A percentile compares a stretch with the other conserved stretches of the same genome.
Conservation (phyloP, 129 eudicot species). For the Chrysanthemum seticuspe region DNA sequence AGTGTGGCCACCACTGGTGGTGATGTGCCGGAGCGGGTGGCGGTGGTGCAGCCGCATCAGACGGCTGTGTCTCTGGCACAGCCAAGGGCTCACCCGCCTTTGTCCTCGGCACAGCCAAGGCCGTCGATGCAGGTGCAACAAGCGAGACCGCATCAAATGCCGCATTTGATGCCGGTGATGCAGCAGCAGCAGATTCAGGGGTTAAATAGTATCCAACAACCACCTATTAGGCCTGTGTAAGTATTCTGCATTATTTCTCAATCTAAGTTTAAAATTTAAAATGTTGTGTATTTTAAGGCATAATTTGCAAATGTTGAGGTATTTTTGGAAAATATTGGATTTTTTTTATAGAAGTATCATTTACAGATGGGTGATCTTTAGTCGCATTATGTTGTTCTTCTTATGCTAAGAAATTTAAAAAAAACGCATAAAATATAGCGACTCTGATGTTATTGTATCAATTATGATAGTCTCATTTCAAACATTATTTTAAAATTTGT, state of each 20-base stretch:
- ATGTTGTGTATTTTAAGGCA: neutral
- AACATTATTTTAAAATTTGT: neutral
- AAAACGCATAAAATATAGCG: too few species aligned
- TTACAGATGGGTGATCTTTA: conserved; percentile 1
- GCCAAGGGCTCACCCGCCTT: conserved; percentile 20
- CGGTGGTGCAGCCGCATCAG: conserved; percentile 30
- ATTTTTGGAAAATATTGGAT: neutral
- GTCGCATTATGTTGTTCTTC: too few species aligned
- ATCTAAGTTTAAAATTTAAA: neutral
- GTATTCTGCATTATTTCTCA: conserved; percentile 20
- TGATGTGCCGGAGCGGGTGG: conserved; percentile 34
- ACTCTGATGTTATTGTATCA: too few species aligned
- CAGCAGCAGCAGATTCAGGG: conserved; percentile 33
- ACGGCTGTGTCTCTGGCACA: conserved; percentile 21
- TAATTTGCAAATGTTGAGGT: conserved; percentile 11
- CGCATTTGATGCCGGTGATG: conserved; percentile 26
- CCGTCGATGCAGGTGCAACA: conserved; percentile 24
- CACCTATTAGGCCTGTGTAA: conserved; percentile 50
- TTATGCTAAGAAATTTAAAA: too few species aligned
- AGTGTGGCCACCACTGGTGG: conserved; percentile 13
- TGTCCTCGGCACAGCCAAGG: conserved; percentile 13
- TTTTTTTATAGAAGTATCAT: neutral
- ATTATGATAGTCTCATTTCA: neutral
- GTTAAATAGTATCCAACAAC: conserved; percentile 23
- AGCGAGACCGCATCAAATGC: conserved; percentile 3